Evolutionary conservation across 2,329 filamentous ascomycete genomes (phyloP).

Genomic region (Sporothrix protearum): DNA sequence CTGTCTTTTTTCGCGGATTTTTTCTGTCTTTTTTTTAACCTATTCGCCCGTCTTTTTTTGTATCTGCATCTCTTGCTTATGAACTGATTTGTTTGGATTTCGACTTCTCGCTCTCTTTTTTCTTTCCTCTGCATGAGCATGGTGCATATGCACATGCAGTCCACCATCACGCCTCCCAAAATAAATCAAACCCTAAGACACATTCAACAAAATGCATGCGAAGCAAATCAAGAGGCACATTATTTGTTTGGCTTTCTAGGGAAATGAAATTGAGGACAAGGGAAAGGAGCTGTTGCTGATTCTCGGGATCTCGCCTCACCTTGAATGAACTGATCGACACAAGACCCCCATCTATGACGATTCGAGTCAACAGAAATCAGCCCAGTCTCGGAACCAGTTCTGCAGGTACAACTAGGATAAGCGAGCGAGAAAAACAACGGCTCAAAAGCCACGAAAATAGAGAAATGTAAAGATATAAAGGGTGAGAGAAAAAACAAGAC

Average conservation of each 20-base stretch:
- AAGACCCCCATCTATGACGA: neutral
- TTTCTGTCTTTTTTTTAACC: neutral
- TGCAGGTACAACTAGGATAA: neutral
- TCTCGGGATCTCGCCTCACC: neutral
- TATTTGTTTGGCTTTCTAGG: neutral
- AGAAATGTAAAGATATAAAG: no score
- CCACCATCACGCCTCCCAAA: neutral
- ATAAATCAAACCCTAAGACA: neutral
- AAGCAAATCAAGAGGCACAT: neutral
- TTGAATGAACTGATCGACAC: neutral
- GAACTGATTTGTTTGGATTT: neutral
- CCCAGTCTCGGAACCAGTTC: neutral
- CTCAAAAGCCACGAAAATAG: neutral
- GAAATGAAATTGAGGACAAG: no score
- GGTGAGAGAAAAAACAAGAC: neutral
- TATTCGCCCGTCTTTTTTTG: neutral
- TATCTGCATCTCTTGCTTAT: neutral
- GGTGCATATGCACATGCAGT: conserved; percentile 9
- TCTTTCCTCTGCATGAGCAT: conserved; percentile 2
- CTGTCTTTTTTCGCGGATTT: neutral
- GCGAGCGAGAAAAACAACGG: conserved; percentile 1
- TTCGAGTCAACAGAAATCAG: neutral
- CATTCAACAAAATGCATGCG: neutral
- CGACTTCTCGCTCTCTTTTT: neutral
- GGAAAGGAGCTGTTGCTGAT: neutral